Base-by-base conservation (phyloP, 768 basidiomycete species). In the Russula lepida region DNA sequence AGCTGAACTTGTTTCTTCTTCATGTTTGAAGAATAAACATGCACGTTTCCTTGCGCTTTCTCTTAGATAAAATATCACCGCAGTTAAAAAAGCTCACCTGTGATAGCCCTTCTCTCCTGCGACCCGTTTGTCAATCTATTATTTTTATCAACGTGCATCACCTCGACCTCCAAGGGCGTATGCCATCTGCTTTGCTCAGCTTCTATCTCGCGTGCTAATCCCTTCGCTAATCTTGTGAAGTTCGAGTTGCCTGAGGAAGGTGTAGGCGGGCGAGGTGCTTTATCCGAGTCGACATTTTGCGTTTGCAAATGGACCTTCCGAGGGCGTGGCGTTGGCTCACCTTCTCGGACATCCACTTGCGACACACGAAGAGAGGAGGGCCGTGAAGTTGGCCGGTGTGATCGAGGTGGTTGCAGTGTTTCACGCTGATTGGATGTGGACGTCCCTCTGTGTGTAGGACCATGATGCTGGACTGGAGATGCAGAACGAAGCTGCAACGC, bases 181-280 rank as follows among this genome's bases (percentile, higher is more conserved):
- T 58, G 52, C 58, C 47, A 62, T 56, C 54, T 57, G 19, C 59
- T 66, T 59, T 70, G 74, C 32, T 80, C 78, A 5, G 74, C 71
- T 25, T 79, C 78, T 39, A 86, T 78, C 47, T 87, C 85, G 30
- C 75, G 80, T 1, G 75, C 75, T 2, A 86, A 71, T 5, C 80
- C 83, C 2, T 77, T 73, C 0, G 84, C 85, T 71, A 84, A 77
- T 49, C 79, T 80, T 1, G 81, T 81, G 64, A 88, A 88, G 54
- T 79, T 79, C 3, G 86, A 84, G 7, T 77, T 62, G 28, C 72
- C 72, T 2, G 75, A 72, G 1, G 83, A 82, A 0, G 85, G 85
- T 0, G 85, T 85, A 1, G 85, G 81, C 1, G 83, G 84, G 11
- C 81, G 81, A 27, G 84, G 70, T 19, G 78, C 73, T 7, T 84